These are phyloP conservation scores for Mycena albidolilacea DNA, from an alignment of 768 basidiomycete genomes.

Conservation along the genomic window DNA sequence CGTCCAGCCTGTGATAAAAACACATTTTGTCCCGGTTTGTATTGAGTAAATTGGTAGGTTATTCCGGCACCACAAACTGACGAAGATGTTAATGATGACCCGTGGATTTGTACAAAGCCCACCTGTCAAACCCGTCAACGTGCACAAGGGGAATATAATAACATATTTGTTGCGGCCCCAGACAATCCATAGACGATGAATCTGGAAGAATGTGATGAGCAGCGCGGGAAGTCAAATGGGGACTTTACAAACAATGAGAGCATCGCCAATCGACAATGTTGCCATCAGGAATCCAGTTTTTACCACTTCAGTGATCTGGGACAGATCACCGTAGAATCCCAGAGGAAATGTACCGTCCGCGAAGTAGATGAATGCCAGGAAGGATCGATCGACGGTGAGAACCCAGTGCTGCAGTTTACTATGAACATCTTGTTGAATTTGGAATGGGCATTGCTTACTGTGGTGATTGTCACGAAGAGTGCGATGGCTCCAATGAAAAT, in stretches of 20 bases:
- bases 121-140: background rate
- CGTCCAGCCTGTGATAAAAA: background rate
- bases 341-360: too few relatives aligned
- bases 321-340: background rate
- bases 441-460: too few relatives aligned
- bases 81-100: background rate
- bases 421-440: too few relatives aligned
- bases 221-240: background rate
- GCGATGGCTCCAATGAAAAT: too few relatives aligned
- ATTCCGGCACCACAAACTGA: background rate
- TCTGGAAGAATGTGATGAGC: background rate
- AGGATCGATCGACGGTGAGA: too few relatives aligned
- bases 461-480: too few relatives aligned
- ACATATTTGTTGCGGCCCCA: background rate
- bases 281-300: background rate
- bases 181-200: background rate
- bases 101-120: background rate
- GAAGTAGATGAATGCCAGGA: too few relatives aligned
- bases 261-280: background rate
- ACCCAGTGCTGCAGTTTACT: background rate
- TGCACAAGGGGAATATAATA: background rate
- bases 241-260: background rate
- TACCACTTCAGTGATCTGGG: background rate
- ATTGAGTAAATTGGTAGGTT: background rate
- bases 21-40: background rate